Base-by-base conservation (phyloP, 2,329 filamentous ascomycete species). In the Paraconiothyrium sp. region DNA sequence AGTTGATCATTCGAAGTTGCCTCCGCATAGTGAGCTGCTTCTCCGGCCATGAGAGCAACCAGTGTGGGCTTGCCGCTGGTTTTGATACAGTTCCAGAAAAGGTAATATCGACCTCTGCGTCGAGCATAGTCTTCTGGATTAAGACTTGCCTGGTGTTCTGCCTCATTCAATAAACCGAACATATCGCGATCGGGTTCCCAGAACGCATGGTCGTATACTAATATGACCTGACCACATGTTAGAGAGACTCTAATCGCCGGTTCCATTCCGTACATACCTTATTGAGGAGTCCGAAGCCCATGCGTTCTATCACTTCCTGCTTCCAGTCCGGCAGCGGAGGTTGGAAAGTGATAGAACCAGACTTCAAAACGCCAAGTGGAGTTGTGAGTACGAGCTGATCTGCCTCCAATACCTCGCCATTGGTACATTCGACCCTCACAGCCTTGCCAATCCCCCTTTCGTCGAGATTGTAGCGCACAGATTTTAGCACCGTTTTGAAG, bases 51-150 rank as follows among this genome's bases (percentile, higher is more conserved):
- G 32, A 99, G 85, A 9, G 93, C 95, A 63, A 98, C 89, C 27
- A 97, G 84, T 55, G 93, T 93, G 39, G 82, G 95, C 39, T 97
- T 83, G 0, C 96, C 96, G 49, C 92, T 93, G 3, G 92, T 97
- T 69, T 93, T 92, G 62, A 93, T 90, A 58, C 93, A 93, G 72
- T 99, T 98, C 87, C 97, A 98, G 87, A 97, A 98, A 70, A 99
- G 88, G 73, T 98, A 99, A 80, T 97, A 97, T 27, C 94, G 90
- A n/a, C 94, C 94, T 57, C 94, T 88, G 63, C 89, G 89, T 3
- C 86, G 83, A 5, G 89, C 84, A 72, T 98, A 98, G 67, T 97
- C 92, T 54, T 87, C 86, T 72, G 96, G 93, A 48, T 89, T 84
- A 58, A 94, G 84, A 73, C 93, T 97, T 59, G 89, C 85, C 3